phyloP scores from a whole-genome alignment of 1,284 basidiomycete genomes.

The Chalciporus sp. region DNA sequence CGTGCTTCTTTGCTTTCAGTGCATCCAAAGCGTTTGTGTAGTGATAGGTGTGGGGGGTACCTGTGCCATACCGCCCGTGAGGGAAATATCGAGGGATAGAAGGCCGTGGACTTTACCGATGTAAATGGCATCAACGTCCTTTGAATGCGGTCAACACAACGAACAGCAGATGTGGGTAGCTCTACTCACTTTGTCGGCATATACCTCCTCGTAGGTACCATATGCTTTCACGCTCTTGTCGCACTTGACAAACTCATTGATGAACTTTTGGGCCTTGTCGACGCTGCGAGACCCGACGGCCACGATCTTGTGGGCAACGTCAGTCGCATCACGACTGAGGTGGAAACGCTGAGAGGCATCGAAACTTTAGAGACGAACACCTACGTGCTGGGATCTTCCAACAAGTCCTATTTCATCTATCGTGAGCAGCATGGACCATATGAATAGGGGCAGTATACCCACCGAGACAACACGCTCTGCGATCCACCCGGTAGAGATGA shows the following conservation, averaged over 20 bases:
- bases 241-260: constrained; percentile 49
- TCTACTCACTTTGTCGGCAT: constrained; percentile 55
- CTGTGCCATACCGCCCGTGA: constrained; percentile 31
- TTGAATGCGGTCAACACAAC: neutral
- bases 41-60: constrained; percentile 82
- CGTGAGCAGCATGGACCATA: neutral
- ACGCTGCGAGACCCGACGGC: constrained; percentile 77
- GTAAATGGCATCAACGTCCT: constrained; percentile 78
- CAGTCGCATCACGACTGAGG: constrained; percentile 55
- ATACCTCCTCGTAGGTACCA: constrained; percentile 78
- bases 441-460: neutral
- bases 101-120: constrained; percentile 48
- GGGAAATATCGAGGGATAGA: constrained; percentile 1
- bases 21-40: constrained; percentile 74
- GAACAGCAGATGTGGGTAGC: neutral
- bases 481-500: constrained; percentile 47
- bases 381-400: constrained; percentile 47
- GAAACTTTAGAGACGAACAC: constrained; percentile 4
- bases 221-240: constrained; percentile 63
- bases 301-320: constrained; percentile 71
- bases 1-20: constrained; percentile 76
- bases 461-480: constrained; percentile 44
- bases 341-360: neutral
- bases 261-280: constrained; percentile 70
- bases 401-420: constrained; percentile 36